Conservation (phyloP, 495 filamentous ascomycete genomes). For the Friedmanniomyces simplex region DNA sequence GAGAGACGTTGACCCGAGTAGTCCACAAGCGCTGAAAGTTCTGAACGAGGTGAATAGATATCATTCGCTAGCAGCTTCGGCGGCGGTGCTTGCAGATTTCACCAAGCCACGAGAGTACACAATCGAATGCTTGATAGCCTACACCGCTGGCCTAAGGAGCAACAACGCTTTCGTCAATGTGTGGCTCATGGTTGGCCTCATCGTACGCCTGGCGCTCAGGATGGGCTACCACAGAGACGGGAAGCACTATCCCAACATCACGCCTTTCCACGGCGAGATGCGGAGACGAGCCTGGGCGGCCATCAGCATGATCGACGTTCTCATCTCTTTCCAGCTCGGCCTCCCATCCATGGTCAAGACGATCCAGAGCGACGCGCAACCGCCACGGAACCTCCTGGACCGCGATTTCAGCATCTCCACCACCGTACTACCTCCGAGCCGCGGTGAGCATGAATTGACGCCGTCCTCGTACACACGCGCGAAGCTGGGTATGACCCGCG, state of each 20-base stretch:
- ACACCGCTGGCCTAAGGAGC: constrained; percentile 23
- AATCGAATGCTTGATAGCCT: constrained; percentile 29
- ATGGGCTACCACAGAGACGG: constrained; percentile 34
- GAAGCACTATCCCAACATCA: constrained; percentile 27
- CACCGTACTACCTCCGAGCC: constrained; percentile 21
- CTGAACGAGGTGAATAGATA: constrained; percentile 23
- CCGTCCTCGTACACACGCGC: constrained; percentile 34
- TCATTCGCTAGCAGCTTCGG: constrained; percentile 26
- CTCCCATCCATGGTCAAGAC: constrained; percentile 27
- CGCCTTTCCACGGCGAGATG: constrained; percentile 31
- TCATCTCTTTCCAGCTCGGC: constrained; percentile 29
- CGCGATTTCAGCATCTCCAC: constrained; percentile 31
- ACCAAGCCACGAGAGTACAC: constrained; percentile 27
- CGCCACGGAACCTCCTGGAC: constrained; percentile 32
- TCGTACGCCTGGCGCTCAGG: constrained; percentile 25
- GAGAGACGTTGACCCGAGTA: constrained; percentile 5
- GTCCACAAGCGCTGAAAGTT: constrained; percentile 7
- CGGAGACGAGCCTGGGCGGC: constrained; percentile 26
- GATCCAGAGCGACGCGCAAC: constrained; percentile 25
- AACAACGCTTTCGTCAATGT: constrained; percentile 26
- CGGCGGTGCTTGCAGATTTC: constrained; percentile 28
- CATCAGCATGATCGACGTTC: constrained; percentile 27
- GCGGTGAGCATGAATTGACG: constrained; percentile 25
- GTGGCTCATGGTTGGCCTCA: constrained; percentile 29
- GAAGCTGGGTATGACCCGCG: constrained; percentile 31